Base-by-base conservation (phyloP, 768 basidiomycete genomes). In the Infundibulicybe gibba region DNA sequence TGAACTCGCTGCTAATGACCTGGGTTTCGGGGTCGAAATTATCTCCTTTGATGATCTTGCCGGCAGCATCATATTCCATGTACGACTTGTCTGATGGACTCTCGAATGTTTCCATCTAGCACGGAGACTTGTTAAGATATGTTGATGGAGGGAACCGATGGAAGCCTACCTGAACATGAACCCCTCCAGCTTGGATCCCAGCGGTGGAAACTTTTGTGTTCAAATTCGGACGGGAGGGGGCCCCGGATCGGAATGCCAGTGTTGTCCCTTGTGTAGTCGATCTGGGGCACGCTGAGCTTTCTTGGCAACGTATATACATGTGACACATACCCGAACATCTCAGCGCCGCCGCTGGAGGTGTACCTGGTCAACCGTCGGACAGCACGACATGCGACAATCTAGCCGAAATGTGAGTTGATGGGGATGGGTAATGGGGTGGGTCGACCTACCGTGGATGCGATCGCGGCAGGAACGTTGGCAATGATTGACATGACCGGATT, bases 401-500 rank as follows among this genome's bases (percentile, higher is more conserved):
- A 49, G n/a, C 3, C 17, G 37, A 25, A 12, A 37, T 35, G 35
- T 35, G 15, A 20, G 39, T 42, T 21, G 43, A 14, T 54, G 32
- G 30, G 16, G 25, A 14, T 13, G 20, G 20, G 45, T 3, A 19
- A 34, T 11, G 31, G 17, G 33, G 38, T 39, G 13, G 41, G 20
- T 38, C 41, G 9, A 59, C 79, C 53, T 44, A 84, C 84, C 5
- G 81, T 83, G 16, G 80, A 81, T 3, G 79, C 75, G 49, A 86
- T 77, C 14, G 83, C 83, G 31, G 85, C 83, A 3, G 85, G 85
- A 37, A 87, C 83, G 53, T 87, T 87, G 40, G 77, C 79, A 44
- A 87, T 82, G 60, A 87, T 79, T 30, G 80, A 82, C 81, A 85
- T 83, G 46, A 85, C 76, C n/a, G 79, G 70, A 53, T 85, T 86